These are phyloP conservation scores for Aspergillus uvarum DNA, from an alignment of 2,329 filamentous ascomycete genomes.

Conservation along the genomic window DNA sequence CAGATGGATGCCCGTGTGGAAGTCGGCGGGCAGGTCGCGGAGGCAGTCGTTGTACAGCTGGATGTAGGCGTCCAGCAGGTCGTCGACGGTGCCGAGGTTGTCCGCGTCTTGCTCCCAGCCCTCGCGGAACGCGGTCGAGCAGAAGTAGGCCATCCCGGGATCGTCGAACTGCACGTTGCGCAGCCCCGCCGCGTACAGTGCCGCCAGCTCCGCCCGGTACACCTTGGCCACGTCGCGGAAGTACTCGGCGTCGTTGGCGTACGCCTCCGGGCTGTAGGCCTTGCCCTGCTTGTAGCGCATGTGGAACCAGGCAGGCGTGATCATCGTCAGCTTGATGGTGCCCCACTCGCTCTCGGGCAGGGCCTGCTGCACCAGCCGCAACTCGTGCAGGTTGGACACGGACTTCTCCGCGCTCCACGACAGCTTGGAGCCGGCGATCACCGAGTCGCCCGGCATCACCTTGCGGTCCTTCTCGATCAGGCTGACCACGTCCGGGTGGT, in stretches of 20 bases:
- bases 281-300: slow-evolving; percentile 6
- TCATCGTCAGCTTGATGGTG: slow-evolving; percentile 5
- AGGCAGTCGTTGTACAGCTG: slow-evolving; percentile 4
- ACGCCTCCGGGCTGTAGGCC: not conserved
- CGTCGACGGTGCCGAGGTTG: not conserved
- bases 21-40: not conserved
- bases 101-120: not conserved
- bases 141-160: slow-evolving; percentile 5
- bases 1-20: slow-evolving; percentile 3
- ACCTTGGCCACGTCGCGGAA: slow-evolving; percentile 1
- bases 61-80: slow-evolving; percentile 2
- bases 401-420: slow-evolving; percentile 19
- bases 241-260: slow-evolving; percentile 2
- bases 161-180: slow-evolving; percentile 5
- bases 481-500: slow-evolving; percentile 29
- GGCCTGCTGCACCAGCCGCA: slow-evolving; percentile 3
- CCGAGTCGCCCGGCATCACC: slow-evolving; percentile 30
- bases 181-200: not conserved
- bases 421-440: slow-evolving; percentile 27
- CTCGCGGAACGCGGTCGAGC: not conserved
- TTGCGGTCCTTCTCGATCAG: slow-evolving; percentile 28
- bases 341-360: slow-evolving; percentile 2
- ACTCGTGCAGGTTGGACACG: slow-evolving; percentile 15
- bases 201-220: slow-evolving; percentile 1
- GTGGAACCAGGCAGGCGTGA: slow-evolving; percentile 5